Evolutionary conservation across 352 stramenopile genomes (phyloP), one percentile per base, ranked within the genome.

Genomic region (Pythium brachiatum): DNA sequence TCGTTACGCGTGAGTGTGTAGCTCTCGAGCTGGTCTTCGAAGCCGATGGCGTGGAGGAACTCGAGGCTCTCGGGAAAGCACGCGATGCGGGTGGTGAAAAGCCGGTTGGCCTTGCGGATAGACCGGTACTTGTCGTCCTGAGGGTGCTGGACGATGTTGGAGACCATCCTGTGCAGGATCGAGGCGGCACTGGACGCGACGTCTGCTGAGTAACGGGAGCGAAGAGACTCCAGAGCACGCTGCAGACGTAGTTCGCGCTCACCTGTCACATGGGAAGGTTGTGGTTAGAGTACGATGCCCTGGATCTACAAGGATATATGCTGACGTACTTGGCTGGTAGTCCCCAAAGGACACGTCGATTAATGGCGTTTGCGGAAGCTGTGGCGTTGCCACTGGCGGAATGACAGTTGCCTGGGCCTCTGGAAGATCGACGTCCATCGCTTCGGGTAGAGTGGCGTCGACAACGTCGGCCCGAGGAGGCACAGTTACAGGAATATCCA

Each of bases 131-230:
- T 90, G 32, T 59, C 62, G 23, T 92, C 73, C 2, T 31, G 20
- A 1, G 82, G 76, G 39, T 89, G 62, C n/a, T 68, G 31, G n/a
- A 89, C 68, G 53, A 94, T 81, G 68, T 94, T 94, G 34, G 75
- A 79, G 12, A 94, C 69, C 62, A 94, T 86, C 53, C 85, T 84
- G 60, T 89, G 60, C 16, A 94, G 70, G 21, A 89, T 36, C 2
- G 72, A 74, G 0, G 68, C 68, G 3, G 82, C 72, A 16, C 70
- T 78, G 3, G 48, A n/a, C 3, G 79, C 76, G 18, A 38, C n/a
- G 3, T 84, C 73, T 0, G 34, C 15, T 20, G 58, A 57, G 53
- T 86, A 71, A 6, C 74, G 74, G 5, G 20, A 15, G 23, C 76
- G 73, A 0, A 93, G 62, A 18, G 66, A 59, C 31, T 58, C 69